A percentile compares a stretch with the other conserved stretches of the same genome.
phyloP scores from a whole-genome alignment of 345 rosid genomes.

The Gossypium thurberi region DNA sequence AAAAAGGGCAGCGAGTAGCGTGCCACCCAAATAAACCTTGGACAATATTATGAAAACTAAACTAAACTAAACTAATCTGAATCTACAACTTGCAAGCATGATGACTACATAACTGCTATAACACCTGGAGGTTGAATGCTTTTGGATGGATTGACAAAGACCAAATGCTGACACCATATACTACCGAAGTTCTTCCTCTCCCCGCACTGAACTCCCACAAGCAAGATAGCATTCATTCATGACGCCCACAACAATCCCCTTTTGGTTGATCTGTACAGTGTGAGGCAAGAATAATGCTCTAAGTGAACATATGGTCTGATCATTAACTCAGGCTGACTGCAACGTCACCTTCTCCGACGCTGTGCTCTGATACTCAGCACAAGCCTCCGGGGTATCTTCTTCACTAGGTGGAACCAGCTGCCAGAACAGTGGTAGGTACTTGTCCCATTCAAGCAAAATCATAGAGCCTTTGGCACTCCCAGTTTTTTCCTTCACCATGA shows the following conservation, averaged over 20 bases:
- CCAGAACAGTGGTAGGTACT: slow-evolving; percentile 76
- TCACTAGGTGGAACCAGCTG: slow-evolving; percentile 99
- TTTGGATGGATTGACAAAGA: background rate
- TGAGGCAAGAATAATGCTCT: background rate
- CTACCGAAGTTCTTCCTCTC: background rate
- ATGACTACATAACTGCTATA: slow-evolving; percentile 24
- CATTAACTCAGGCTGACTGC: slow-evolving; percentile 54
- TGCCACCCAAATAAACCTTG: background rate
- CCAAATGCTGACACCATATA: background rate
- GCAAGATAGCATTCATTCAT: background rate
- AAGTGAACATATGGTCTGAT: background rate
- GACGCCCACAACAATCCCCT: background rate
- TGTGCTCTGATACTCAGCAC: slow-evolving; percentile 60
- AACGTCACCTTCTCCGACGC: slow-evolving; percentile 60
- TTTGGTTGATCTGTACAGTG: slow-evolving; percentile 23
- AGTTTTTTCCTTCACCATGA: slow-evolving; percentile 67
- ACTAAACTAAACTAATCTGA: slow-evolving; percentile 1
- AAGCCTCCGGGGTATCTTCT: slow-evolving; percentile 98
- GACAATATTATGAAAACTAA: background rate
- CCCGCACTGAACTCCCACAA: background rate
- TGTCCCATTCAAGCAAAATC: slow-evolving; percentile 81
- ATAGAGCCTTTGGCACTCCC: slow-evolving; percentile 76
- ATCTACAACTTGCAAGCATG: slow-evolving; percentile 27
- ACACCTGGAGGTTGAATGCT: slow-evolving; percentile 8
- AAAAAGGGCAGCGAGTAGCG: background rate